Base-by-base conservation (phyloP, 2,329 filamentous ascomycete species). In the Aspergillus pseudonomiae region DNA sequence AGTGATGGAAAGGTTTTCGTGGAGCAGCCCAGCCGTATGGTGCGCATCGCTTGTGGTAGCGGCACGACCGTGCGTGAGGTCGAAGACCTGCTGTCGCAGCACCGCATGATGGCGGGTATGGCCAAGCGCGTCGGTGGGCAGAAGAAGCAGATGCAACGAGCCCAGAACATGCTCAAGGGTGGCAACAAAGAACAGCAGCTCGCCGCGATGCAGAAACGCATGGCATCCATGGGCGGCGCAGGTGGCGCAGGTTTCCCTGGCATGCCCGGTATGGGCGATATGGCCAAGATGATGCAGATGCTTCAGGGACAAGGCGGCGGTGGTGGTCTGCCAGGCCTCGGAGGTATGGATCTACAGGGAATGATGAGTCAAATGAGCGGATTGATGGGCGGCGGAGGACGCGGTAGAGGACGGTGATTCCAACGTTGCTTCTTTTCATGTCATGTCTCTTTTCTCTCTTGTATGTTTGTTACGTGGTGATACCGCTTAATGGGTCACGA, bases 101-200 rank as follows among this genome's bases (percentile, higher is more conserved):
- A 98, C 78, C 90, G 92, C 71, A 97, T 98, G 91, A 99, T 99
- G 95, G 92, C 93, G 0, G 92, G 92, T 63, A 97, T 99, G 93
- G 95, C 95, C 56, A 99, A 98, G 89, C 96, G 96, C 83, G 96
- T 99, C 88, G 94, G 95, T 63, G 94, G 94, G 45, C 94, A 92
- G 77, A 96, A 97, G 91, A 95, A 95, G 82, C 96, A 97, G 76
- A 96, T 98, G 90, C 93, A 97, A 78, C 89, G 90, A 58, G 94
- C 94, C 0, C 94, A 98, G 79, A 91, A 91, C 61, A 92, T 92
- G 67, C 93, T 97, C 89, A 92, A 90, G 32, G 93, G 94, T 52
- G 91, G 89, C 34, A 97, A 97, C 80, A 94, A 95, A 79, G 88
- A 92, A 36, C 93, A 97, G 77, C 94, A 98, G 79, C 87, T 98